These are phyloP conservation scores for Catharanthus roseus DNA, from an alignment of 257 asterid species.

Conservation along the genomic window DNA sequence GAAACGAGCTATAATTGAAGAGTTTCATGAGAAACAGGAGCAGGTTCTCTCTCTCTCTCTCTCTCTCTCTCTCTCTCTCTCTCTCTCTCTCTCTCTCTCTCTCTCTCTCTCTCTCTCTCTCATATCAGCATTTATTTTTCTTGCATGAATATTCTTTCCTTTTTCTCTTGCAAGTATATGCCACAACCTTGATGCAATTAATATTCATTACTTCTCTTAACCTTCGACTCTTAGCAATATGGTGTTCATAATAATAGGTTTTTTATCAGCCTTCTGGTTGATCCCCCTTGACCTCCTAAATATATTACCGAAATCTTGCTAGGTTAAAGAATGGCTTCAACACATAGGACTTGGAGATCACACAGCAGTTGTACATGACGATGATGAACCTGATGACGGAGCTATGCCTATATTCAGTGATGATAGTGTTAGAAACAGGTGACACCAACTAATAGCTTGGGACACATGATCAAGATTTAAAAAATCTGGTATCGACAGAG, in stretches of 20 bases:
- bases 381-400: slow-evolving; percentile 85
- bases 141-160: background rate
- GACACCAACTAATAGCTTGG: slow-evolving; percentile 14
- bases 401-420: slow-evolving; percentile 57
- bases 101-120: slow-evolving; percentile 4
- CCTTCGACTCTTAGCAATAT: background rate
- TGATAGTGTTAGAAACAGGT: slow-evolving; percentile 64
- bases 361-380: slow-evolving; percentile 60
- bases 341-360: slow-evolving; percentile 80
- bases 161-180: background rate
- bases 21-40: slow-evolving; percentile 88
- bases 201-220: background rate
- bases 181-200: background rate
- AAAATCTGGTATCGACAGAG: background rate
- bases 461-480: slow-evolving; percentile 1
- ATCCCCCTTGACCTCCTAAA: background rate
- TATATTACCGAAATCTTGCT: background rate
- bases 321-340: slow-evolving; percentile 92
- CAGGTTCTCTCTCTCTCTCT: slow-evolving; percentile 56
- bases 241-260: background rate
- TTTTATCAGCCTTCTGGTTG: slow-evolving; percentile 4
- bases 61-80: slow-evolving; percentile 21
- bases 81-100: slow-evolving; percentile 14
- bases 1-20: slow-evolving; percentile 81
- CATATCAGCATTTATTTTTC: slow-evolving; percentile 7